Percentiles rank a stretch among this genome's conserved stretches.
Evolutionary conservation across 805 yeast genomes (phyloP).

Genomic region (Kazachstania martiniae): DNA sequence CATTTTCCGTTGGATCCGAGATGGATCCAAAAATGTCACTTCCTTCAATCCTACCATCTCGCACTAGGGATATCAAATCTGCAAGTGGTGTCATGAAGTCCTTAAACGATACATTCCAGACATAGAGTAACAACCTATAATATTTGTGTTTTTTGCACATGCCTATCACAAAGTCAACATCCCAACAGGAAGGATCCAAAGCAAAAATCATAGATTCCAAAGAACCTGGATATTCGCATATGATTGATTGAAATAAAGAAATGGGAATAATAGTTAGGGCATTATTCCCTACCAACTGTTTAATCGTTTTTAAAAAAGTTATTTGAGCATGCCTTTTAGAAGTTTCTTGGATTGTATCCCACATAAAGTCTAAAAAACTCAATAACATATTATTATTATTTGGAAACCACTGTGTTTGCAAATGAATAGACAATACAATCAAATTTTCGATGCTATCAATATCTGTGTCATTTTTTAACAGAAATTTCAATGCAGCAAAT

Average conservation of each 20-base stretch:
- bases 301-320: constrained; percentile 1
- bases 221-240: constrained; percentile 35
- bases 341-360: constrained; percentile 5
- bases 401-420: constrained; percentile 2
- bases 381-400: not conserved
- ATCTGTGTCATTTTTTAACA: constrained; percentile 8
- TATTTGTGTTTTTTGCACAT: constrained; percentile 38
- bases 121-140: constrained; percentile 35
- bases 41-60: constrained; percentile 2
- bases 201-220: constrained; percentile 63
- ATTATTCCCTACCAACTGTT: not conserved
- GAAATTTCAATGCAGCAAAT: constrained; percentile 20
- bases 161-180: constrained; percentile 70
- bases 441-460: constrained; percentile 7
- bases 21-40: constrained; percentile 5
- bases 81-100: constrained; percentile 67
- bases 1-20: not conserved
- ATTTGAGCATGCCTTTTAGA: not conserved
- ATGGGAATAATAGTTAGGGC: constrained; percentile 46
- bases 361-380: constrained; percentile 3
- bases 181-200: constrained; percentile 56
- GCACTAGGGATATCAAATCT: constrained; percentile 36
- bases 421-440: constrained; percentile 1
- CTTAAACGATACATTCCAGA: constrained; percentile 58
- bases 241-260: constrained; percentile 47